Evolutionary conservation across 257 asterid species (phyloP).

Genomic region (Voacanga thouarsii): DNA sequence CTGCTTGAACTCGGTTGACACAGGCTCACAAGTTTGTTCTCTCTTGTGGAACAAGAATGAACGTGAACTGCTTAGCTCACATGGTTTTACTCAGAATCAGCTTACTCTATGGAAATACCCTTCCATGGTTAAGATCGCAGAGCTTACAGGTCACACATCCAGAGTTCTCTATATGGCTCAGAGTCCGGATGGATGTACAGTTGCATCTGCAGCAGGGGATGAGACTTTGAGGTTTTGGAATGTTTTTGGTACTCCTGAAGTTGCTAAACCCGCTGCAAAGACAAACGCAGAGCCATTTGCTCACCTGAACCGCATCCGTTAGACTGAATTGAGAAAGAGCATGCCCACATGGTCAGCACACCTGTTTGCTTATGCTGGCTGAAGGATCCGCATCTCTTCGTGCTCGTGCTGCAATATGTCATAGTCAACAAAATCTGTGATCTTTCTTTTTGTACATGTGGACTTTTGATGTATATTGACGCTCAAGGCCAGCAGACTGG

Average conservation of each 20-base stretch:
- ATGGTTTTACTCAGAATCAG: constrained; percentile 90
- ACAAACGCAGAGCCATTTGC: constrained; percentile 76
- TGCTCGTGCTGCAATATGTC: too few relatives aligned
- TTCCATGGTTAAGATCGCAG: constrained; percentile 86
- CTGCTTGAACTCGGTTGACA: constrained; percentile 86
- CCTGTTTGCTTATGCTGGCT: too few relatives aligned
- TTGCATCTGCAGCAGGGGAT: constrained; percentile 96
- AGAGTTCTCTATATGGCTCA: constrained; percentile 86
- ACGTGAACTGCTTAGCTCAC: constrained; percentile 84
- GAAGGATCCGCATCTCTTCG: too few relatives aligned
- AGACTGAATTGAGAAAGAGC: not conserved
- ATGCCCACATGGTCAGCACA: not conserved
- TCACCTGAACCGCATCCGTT: constrained; percentile 75
- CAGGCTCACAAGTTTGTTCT: constrained; percentile 92
- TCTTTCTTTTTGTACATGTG: too few relatives aligned
- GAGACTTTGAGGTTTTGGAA: constrained; percentile 93
- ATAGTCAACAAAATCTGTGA: too few relatives aligned
- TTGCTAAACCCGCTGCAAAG: constrained; percentile 70
- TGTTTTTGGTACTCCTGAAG: constrained; percentile 87
- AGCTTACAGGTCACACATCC: constrained; percentile 93
- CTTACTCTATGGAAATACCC: constrained; percentile 97
- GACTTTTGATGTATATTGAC: too few relatives aligned
- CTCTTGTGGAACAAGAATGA: constrained; percentile 91
- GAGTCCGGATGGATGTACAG: constrained; percentile 96
- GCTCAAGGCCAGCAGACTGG: too few relatives aligned